Percentiles rank a stretch among this genome's conserved stretches.
Evolutionary conservation across 179 eudicot genomes (phyloP).

Genomic region (Gypsophila paniculata): DNA sequence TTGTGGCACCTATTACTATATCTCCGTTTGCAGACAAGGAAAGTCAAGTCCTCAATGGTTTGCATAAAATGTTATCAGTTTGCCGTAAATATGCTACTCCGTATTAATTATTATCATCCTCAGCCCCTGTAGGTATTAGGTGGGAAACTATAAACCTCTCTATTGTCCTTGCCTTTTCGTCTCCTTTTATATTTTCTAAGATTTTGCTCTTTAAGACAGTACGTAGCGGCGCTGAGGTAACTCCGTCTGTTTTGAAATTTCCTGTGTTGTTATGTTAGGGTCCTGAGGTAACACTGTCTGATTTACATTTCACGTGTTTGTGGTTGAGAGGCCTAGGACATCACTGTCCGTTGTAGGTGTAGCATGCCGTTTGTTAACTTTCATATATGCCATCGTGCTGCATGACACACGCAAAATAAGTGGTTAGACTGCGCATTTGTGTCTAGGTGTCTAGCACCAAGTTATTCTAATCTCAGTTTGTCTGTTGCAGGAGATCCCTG

Average conservation of each 20-base stretch:
- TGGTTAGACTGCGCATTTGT: slow-evolving; percentile 2
- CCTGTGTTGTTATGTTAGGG: neutral
- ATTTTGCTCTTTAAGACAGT: no score
- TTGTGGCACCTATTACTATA: neutral
- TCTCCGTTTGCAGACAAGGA: neutral
- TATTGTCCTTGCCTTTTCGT: neutral
- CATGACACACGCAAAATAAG: neutral
- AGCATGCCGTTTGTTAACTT: neutral
- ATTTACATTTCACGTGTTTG: no score
- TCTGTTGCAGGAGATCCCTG: slow-evolving; percentile 73
- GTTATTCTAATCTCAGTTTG: slow-evolving; percentile 23
- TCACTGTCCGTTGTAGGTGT: neutral
- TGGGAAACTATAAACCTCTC: slow-evolving; percentile 1
- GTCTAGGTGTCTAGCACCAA: neutral
- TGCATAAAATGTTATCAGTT: neutral
- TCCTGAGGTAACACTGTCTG: neutral
- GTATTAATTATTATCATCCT: neutral
- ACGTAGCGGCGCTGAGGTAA: neutral
- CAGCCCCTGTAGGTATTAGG: neutral
- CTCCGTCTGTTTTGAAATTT: neutral
- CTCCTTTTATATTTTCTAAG: neutral
- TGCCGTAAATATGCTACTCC: neutral
- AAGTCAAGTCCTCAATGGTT: neutral
- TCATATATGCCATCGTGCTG: neutral
- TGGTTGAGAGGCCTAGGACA: neutral